Percentiles rank a stretch among this genome's conserved stretches.
phyloP scores from a whole-genome alignment of 768 basidiomycete species.

The Phaeotremella skinneri region DNA sequence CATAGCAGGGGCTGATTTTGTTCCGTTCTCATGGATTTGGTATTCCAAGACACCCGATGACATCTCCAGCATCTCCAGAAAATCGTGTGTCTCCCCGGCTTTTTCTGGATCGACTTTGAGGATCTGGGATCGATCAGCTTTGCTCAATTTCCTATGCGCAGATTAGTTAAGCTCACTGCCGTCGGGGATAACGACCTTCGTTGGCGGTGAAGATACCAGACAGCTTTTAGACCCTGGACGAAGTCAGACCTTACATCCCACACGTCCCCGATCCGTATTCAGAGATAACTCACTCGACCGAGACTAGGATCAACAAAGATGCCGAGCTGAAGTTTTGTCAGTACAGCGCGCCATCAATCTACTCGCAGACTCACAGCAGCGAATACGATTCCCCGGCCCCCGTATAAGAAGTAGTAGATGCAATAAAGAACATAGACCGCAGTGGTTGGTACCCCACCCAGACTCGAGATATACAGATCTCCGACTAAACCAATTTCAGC shows the following conservation, averaged over 20 bases:
- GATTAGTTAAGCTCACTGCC: too few species aligned
- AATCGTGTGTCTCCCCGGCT: not conserved
- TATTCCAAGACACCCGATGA: not conserved
- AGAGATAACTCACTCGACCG: not conserved
- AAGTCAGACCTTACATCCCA: too few species aligned
- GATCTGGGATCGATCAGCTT: not conserved
- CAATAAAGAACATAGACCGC: conserved; percentile 21
- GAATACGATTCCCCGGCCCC: conserved; percentile 29
- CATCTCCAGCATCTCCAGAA: not conserved
- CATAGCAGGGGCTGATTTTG: not conserved
- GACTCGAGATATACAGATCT: conserved; percentile 22
- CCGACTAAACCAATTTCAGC: conserved; percentile 9
- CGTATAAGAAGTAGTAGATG: conserved; percentile 32
- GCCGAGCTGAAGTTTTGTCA: not conserved
- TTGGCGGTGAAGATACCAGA: not conserved
- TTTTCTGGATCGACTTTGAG: not conserved
- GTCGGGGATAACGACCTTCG: too few species aligned
- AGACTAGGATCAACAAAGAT: conserved; percentile 2
- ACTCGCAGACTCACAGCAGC: conserved; percentile 13
- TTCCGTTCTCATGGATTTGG: not conserved
- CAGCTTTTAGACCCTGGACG: not conserved
- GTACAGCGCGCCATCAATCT: not conserved
- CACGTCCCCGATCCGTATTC: not conserved
- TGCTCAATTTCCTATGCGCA: too few species aligned
- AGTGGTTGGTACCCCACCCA: conserved; percentile 13